phyloP scores from a whole-genome alignment of 2,329 filamentous ascomycete genomes.

The Zymoseptoria passerinii region DNA sequence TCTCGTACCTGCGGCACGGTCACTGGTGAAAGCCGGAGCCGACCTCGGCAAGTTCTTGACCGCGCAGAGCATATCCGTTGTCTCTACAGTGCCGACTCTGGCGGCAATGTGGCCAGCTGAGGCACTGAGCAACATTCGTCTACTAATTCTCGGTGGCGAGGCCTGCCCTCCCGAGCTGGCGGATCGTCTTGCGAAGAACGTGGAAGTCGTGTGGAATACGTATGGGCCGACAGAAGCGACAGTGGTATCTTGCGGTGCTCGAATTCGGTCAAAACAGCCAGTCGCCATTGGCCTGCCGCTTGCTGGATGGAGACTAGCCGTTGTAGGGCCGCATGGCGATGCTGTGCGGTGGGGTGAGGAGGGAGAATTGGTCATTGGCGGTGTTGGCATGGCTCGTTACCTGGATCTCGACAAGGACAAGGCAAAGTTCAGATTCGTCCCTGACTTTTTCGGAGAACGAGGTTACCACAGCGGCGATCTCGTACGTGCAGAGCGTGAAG shows the following conservation, averaged over 20 bases:
- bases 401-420: slow-evolving; percentile 6
- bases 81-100: slow-evolving; percentile 19
- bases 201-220: slow-evolving; percentile 17
- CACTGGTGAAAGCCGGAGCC: slow-evolving; percentile 14
- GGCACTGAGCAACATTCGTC: slow-evolving; percentile 9
- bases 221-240: slow-evolving; percentile 21
- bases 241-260: slow-evolving; percentile 16
- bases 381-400: slow-evolving; percentile 6
- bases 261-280: slow-evolving; percentile 13
- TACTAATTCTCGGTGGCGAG: slow-evolving; percentile 20
- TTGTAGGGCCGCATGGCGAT: not conserved
- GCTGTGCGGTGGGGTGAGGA: slow-evolving; percentile 4
- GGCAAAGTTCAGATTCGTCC: slow-evolving; percentile 1
- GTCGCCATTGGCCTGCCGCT: slow-evolving; percentile 19
- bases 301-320: slow-evolving; percentile 5
- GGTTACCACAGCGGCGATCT: slow-evolving; percentile 14
- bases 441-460: slow-evolving; percentile 4
- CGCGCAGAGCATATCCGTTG: slow-evolving; percentile 12
- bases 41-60: slow-evolving; percentile 14
- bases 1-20: slow-evolving; percentile 16
- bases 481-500: slow-evolving; percentile 4
- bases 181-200: slow-evolving; percentile 13
- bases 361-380: slow-evolving; percentile 6
- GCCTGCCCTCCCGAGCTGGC: slow-evolving; percentile 15
- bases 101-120: slow-evolving; percentile 12